Percentiles rank a stretch among this genome's conserved stretches.
Evolutionary conservation across 306 rosid genomes (phyloP).

Genomic region (Medicago ruthenica): DNA sequence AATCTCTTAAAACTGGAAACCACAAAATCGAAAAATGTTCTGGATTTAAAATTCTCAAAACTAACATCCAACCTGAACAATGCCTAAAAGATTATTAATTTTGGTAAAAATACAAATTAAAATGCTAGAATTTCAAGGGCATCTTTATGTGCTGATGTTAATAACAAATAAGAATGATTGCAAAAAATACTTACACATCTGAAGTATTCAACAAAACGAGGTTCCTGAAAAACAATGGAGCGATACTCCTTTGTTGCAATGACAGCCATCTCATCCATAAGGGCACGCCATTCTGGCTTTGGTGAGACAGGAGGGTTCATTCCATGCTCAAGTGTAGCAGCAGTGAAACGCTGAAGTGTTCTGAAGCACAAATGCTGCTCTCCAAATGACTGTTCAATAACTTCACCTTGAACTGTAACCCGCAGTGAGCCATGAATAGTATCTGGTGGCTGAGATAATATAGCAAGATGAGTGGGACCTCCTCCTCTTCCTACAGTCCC

Average conservation of each 20-base stretch:
- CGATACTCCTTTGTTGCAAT: conserved; percentile 93
- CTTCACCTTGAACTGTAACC: conserved; percentile 98
- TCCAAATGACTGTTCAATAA: conserved; percentile 95
- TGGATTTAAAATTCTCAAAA: neutral
- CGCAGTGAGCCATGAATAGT: conserved; percentile 95
- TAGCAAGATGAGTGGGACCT: conserved; percentile 98
- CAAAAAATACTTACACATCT: conserved; percentile 70
- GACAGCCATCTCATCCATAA: conserved; percentile 90
- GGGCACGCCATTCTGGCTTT: conserved; percentile 97
- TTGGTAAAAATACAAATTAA: neutral
- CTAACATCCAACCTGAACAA: neutral
- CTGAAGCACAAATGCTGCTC: conserved; percentile 98
- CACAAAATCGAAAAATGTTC: no score
- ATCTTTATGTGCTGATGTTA: conserved; percentile 10
- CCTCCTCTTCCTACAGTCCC: conserved; percentile 99
- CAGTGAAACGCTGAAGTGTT: conserved; percentile 93
- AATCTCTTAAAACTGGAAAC: no score
- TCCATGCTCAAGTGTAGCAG: conserved; percentile 99
- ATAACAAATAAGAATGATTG: conserved; percentile 5
- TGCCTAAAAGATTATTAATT: neutral
- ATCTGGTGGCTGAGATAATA: conserved; percentile 97
- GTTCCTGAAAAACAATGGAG: conserved; percentile 89
- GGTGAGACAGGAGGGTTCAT: conserved; percentile 96
- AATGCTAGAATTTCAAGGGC: conserved; percentile 9
- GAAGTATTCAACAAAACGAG: conserved; percentile 95